Base-by-base conservation (phyloP, 495 filamentous ascomycete genomes). In the Apiosordaria backusii region DNA sequence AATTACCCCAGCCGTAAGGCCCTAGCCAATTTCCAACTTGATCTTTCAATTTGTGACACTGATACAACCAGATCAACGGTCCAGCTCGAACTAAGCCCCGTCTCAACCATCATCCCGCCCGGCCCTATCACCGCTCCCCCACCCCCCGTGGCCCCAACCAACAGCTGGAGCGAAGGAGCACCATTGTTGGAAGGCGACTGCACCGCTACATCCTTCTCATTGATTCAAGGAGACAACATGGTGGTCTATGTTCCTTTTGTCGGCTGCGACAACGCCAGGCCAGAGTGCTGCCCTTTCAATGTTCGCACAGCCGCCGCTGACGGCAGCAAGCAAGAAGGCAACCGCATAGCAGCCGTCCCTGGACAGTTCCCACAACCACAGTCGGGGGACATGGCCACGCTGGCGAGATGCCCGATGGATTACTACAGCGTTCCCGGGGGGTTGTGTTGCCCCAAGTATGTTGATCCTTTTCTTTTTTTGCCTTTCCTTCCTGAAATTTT, bases 341-440 rank as follows among this genome's bases (percentile, higher is more conserved):
- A 59, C n/a, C 60, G 27, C 2, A 61, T 68, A 2, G 68, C 64
- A 10, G 66, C 65, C 16, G 62, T 18, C 4, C n/a, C 70, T 5
- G 72, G 72, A 15, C 29, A 65, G 9, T 69, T 74, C 40, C 70
- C 70, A 0, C 15, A 62, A 15, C 70, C 72, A 4, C 68, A 65
- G 7, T 60, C 23, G 16, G 53, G 65, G 19, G 65, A 45, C 0
- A 63, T 62, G 16, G 63, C 59, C 5, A 19, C n/a, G 1, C 61
- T 74, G 1, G 18, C 50, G 3, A 40, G 50, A 24, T 74, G 72
- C 35, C 72, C 72, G 4, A 63, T 68, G 1, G 70, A 74, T 29
- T 74, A 71, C 55, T 74, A 74, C 64, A 64, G 68, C 10, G 70
- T 74, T 9, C 69, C 68, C 1, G 67, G 68, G 4, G 68, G 68